A percentile compares a stretch with the other conserved stretches of the same genome.
phyloP scores from a whole-genome alignment of 2,329 filamentous ascomycete genomes.

The Aspergillus chevalieri region DNA sequence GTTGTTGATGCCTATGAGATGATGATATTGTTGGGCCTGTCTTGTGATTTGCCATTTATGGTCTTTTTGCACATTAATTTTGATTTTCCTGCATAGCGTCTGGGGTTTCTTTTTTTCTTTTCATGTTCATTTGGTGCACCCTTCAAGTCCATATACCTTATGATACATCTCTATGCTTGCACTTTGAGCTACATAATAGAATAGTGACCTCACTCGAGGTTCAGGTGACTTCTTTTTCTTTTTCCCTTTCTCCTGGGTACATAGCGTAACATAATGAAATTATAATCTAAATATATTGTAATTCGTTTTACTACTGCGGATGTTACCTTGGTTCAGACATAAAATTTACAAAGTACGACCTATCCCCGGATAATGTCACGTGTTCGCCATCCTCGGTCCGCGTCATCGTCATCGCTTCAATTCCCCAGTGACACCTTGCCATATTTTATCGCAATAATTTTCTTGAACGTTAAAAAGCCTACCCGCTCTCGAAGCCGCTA shows the following conservation, averaged over 20 bases:
- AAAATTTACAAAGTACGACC: too few relatives aligned
- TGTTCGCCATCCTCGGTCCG: constrained; percentile 1
- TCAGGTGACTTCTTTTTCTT: not conserved
- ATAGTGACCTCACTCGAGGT: not conserved
- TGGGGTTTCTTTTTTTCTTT: constrained; percentile 24
- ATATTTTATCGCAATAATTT: not conserved
- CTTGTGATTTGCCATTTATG: constrained; percentile 16
- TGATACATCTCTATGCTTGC: not conserved
- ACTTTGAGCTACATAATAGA: not conserved
- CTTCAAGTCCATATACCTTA: not conserved
- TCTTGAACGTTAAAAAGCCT: too few relatives aligned
- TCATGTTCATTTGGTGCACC: constrained; percentile 4
- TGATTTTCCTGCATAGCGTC: constrained; percentile 34
- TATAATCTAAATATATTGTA: too few relatives aligned
- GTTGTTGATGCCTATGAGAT: constrained; percentile 6
- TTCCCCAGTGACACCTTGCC: not conserved
- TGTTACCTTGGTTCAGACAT: too few relatives aligned
- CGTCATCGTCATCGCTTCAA: not conserved
- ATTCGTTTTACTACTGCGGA: too few relatives aligned
- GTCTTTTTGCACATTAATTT: constrained; percentile 13
- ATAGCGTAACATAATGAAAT: not conserved
- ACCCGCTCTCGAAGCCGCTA: not conserved
- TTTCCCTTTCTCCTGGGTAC: not conserved
- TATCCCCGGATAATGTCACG: constrained; percentile 1
- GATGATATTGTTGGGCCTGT: constrained; percentile 6